A percentile compares a stretch with the other conserved stretches of the same genome.
These are phyloP conservation scores for Diddensiella santjacobensis DNA, from an alignment of 805 yeast species.

Conservation along the genomic window DNA sequence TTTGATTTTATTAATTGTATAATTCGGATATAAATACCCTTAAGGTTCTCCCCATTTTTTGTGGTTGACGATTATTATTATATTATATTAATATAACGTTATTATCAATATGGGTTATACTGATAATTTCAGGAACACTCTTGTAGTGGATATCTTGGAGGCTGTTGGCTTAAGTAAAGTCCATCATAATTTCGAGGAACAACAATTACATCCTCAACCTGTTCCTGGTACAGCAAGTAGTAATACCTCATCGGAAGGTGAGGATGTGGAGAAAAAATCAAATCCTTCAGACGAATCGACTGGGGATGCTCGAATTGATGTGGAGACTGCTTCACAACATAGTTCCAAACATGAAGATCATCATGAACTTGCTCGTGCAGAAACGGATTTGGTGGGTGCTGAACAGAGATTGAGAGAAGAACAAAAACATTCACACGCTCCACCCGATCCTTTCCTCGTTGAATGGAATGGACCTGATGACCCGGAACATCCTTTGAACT, in stretches of 20 bases:
- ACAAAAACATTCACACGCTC: not conserved
- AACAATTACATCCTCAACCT: not conserved
- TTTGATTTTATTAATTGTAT: too few relatives aligned
- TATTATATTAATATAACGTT: too few relatives aligned
- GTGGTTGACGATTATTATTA: too few relatives aligned
- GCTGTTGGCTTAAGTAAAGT: conserved; percentile 1
- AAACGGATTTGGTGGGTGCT: not conserved
- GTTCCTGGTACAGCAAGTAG: not conserved
- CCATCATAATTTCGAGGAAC: not conserved
- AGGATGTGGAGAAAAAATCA: not conserved
- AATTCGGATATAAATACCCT: too few relatives aligned
- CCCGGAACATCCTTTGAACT: conserved; percentile 48
- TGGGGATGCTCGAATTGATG: not conserved
- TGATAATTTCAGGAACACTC: conserved; percentile 6
- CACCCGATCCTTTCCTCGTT: conserved; percentile 25
- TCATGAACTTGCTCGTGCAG: not conserved
- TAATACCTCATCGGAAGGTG: not conserved
- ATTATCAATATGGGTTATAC: conserved; percentile 8
- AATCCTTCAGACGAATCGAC: not conserved
- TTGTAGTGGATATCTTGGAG: conserved; percentile 9
- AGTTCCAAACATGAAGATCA: not conserved
- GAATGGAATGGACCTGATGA: conserved; percentile 33
- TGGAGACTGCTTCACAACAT: not conserved
- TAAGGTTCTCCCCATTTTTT: too few relatives aligned
- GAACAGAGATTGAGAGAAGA: not conserved